Conservation (phyloP, 257 asterid genomes). For the Dorcoceras hygrometricum region DNA sequence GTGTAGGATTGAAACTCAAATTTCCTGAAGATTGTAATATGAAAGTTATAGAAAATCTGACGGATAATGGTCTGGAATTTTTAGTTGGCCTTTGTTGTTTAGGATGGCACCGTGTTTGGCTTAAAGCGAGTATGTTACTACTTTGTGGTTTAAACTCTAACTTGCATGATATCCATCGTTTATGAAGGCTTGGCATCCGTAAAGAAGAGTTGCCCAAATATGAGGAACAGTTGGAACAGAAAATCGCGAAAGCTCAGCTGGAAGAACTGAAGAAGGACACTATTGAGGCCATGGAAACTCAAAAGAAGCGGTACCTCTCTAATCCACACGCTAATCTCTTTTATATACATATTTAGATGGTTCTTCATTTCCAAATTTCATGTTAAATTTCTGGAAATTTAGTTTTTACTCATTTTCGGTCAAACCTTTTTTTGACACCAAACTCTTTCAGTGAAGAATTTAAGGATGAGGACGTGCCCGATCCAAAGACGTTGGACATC, state of each 20-base stretch:
- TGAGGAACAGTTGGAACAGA: slow-evolving; percentile 80
- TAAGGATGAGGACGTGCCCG: slow-evolving; percentile 79
- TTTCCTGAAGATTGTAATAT: slow-evolving; percentile 14
- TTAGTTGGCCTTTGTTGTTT: background rate
- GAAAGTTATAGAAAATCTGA: slow-evolving; percentile 1
- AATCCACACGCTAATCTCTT: background rate
- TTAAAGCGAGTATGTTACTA: background rate
- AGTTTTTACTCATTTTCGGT: background rate
- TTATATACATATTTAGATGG: background rate
- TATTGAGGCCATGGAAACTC: slow-evolving; percentile 90
- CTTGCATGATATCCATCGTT: slow-evolving; percentile 15
- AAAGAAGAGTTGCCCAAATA: slow-evolving; percentile 77
- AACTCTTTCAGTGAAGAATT: slow-evolving; percentile 68
- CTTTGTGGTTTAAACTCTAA: slow-evolving; percentile 14
- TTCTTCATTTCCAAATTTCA: background rate
- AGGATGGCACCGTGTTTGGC: background rate
- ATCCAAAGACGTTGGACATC: slow-evolving; percentile 76
- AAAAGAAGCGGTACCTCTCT: slow-evolving; percentile 64
- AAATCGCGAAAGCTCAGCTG: slow-evolving; percentile 83
- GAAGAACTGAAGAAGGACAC: slow-evolving; percentile 85
- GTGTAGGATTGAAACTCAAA: slow-evolving; percentile 25
- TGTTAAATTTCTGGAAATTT: background rate
- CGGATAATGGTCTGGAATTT: background rate
- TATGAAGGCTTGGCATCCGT: slow-evolving; percentile 74
- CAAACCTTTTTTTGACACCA: background rate